Base-by-base conservation (phyloP, 164 flowering plant genomes). In the Magnolia kwangsiensis region DNA sequence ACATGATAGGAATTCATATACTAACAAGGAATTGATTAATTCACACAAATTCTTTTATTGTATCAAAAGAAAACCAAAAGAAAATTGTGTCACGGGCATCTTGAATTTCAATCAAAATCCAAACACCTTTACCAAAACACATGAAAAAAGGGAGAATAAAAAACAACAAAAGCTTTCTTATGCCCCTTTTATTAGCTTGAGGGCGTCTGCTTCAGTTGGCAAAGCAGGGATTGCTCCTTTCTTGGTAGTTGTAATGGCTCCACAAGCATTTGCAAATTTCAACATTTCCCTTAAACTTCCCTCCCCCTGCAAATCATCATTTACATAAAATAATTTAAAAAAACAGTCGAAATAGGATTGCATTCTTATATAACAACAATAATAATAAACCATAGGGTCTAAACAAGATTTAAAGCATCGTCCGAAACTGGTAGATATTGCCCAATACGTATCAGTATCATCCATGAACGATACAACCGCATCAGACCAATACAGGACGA, bases 201-300 rank as follows among this genome's bases (percentile, higher is more conserved):
- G 89, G 67, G 76, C 92, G 18, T 88, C 93, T 24, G 81, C 5
- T 51, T 86, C 88, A 3, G 79, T 86, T 4, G 98, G 99, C 61
- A 95, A 92, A 51, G 99, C 94, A 31, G 99, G 99, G 69, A 96
- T 96, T 51, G 99, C 99, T 68, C 99, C 99, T 78, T 90, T 96
- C 72, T 94, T 90, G 63, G 97, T 94, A 0, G 95, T 89, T 51
- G 99, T 94, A 61, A 96, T 89, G 65, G 99, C 99, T 72, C 98
- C 99, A 79, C 99, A 96, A 18, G 93, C 99, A 81, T 90, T 90
- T 51, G 97, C 85, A 80, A 84, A 93, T 72, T 76, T 87, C 11
- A 93, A 82, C 9, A 82, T 84, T 72, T 82, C 88, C 78, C 89
- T 89, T 88, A 95, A 76, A 74, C 81, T 86, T 29, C 70, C 13